Conservation (phyloP, 805 yeast genomes). For the Candida corydali region DNA sequence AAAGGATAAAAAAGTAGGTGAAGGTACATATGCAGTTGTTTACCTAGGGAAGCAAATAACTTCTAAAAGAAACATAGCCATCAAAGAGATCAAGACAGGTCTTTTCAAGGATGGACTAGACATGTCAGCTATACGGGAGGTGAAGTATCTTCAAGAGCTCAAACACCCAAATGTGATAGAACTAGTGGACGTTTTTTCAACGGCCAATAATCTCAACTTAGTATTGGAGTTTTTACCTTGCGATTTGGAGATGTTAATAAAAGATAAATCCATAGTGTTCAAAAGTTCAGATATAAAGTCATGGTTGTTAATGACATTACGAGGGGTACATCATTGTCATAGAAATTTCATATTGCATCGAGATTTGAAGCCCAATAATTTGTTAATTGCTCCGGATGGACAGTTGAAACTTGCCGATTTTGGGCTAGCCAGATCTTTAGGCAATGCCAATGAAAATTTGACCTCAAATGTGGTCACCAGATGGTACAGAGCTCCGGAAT, state of each 20-base stretch:
- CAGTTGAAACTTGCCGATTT: conserved; percentile 94
- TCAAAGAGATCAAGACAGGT: conserved; percentile 93
- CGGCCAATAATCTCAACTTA: conserved; percentile 62
- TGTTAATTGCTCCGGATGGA: conserved; percentile 83
- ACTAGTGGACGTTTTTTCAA: conserved; percentile 79
- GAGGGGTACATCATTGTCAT: conserved; percentile 96
- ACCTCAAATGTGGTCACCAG: conserved; percentile 95
- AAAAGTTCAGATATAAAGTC: conserved; percentile 84
- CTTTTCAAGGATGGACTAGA: conserved; percentile 94
- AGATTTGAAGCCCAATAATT: conserved; percentile 89
- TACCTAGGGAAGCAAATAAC: conserved; percentile 70
- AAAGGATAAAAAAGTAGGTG: conserved; percentile 87
- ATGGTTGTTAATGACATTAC: conserved; percentile 89
- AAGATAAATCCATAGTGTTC: conserved; percentile 72
- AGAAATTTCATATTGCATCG: conserved; percentile 86
- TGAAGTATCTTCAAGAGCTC: conserved; percentile 81
- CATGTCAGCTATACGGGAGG: conserved; percentile 95
- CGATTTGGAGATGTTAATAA: conserved; percentile 85
- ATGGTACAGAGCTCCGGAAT: conserved; percentile 88
- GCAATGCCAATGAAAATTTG: conserved; percentile 66
- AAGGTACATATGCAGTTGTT: conserved; percentile 98
- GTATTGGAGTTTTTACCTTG: conserved; percentile 88
- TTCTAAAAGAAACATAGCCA: conserved; percentile 64
- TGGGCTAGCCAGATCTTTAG: conserved; percentile 86
- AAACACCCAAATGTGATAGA: conserved; percentile 74